Conservation (phyloP, 345 rosid species). For the Limnanthes douglasii region DNA sequence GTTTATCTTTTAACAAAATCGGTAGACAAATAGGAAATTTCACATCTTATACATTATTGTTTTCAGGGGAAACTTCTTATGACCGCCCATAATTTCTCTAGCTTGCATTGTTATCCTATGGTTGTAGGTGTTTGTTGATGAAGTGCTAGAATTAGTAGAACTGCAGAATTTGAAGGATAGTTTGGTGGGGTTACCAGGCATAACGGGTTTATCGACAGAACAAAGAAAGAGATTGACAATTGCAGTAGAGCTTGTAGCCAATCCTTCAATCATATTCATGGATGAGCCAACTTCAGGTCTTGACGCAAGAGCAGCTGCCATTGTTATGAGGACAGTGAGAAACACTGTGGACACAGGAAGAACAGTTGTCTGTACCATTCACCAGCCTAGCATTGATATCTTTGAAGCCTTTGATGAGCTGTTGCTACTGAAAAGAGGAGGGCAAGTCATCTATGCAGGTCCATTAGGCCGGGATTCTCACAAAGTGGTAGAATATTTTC, state of each 20-base stretch:
- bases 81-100: too few relatives aligned
- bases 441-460: slow-evolving; percentile 58
- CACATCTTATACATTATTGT: too few relatives aligned
- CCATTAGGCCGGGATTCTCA: slow-evolving; percentile 58
- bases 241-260: slow-evolving; percentile 77
- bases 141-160: slow-evolving; percentile 62
- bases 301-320: slow-evolving; percentile 84
- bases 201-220: slow-evolving; percentile 77
- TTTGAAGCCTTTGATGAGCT: slow-evolving; percentile 80
- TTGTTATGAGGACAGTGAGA: slow-evolving; percentile 84
- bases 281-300: slow-evolving; percentile 90
- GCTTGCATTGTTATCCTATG: background rate
- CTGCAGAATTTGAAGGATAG: slow-evolving; percentile 37
- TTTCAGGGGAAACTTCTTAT: too few relatives aligned
- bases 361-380: slow-evolving; percentile 79
- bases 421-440: slow-evolving; percentile 80
- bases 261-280: slow-evolving; percentile 85
- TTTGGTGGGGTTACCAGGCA: slow-evolving; percentile 52
- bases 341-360: slow-evolving; percentile 83
- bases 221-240: slow-evolving; percentile 77
- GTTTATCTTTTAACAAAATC: too few relatives aligned
- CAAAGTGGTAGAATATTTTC: slow-evolving; percentile 56
- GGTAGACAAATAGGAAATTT: background rate
- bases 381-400: slow-evolving; percentile 77
- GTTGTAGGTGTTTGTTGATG: slow-evolving; percentile 40